Evolutionary conservation across 192 early-diverging fungal species (phyloP).

Genomic region (Coemansia sp.): DNA sequence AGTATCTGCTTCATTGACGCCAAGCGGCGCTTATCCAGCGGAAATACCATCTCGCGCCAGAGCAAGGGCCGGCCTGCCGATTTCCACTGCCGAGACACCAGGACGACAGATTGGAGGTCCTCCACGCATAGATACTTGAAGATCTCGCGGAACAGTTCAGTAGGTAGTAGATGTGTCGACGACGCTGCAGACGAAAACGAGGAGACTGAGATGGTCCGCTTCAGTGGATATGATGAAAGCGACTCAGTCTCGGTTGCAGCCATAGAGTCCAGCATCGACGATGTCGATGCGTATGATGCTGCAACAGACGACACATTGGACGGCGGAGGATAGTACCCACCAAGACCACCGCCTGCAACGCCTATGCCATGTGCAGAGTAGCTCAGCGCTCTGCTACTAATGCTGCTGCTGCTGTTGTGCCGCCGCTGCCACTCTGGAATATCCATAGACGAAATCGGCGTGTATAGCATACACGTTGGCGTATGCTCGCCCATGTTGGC

Average conservation of each 20-base stretch:
- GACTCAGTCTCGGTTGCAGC: slow-evolving; percentile 50
- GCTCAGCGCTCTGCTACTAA: slow-evolving; percentile 32
- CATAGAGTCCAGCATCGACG: slow-evolving; percentile 51
- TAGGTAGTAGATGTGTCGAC: slow-evolving; percentile 39
- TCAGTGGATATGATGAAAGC: slow-evolving; percentile 38
- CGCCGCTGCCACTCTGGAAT: slow-evolving; percentile 35
- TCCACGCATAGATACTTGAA: slow-evolving; percentile 36
- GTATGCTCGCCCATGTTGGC: slow-evolving; percentile 41
- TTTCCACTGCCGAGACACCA: slow-evolving; percentile 49
- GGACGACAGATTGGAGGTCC: slow-evolving; percentile 34
- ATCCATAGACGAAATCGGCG: slow-evolving; percentile 47
- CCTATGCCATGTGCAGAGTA: slow-evolving; percentile 41
- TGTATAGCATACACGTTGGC: slow-evolving; percentile 49
- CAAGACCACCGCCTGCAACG: slow-evolving; percentile 25
- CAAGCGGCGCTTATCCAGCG: slow-evolving; percentile 52
- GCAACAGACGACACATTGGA: slow-evolving; percentile 51
- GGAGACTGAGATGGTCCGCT: slow-evolving; percentile 36
- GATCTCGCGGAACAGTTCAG: slow-evolving; percentile 41
- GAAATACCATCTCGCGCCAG: slow-evolving; percentile 52
- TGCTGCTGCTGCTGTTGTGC: slow-evolving; percentile 26
- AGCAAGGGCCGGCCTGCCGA: slow-evolving; percentile 48
- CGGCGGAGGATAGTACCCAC: slow-evolving; percentile 31
- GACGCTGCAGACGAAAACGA: slow-evolving; percentile 49
- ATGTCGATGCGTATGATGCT: slow-evolving; percentile 49
- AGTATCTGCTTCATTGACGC: slow-evolving; percentile 43